phyloP scores from a whole-genome alignment of 345 rosid species.

The Acer negundo region DNA sequence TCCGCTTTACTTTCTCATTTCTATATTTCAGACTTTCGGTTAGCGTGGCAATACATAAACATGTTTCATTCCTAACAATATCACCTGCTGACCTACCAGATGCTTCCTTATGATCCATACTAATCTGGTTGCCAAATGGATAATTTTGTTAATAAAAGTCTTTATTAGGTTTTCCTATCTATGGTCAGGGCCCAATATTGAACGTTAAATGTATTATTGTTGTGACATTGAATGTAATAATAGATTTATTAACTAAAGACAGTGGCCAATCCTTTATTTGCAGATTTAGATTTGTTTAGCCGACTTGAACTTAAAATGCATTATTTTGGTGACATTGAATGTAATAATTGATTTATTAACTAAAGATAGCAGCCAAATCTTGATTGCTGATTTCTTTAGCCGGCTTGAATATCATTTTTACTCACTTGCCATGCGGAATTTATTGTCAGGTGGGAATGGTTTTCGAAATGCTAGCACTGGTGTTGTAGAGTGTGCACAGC shows the following conservation, averaged over 20 bases:
- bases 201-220: not conserved
- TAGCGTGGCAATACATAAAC: not conserved
- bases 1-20: not conserved
- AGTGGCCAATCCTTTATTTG: not conserved
- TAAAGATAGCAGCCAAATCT: not conserved
- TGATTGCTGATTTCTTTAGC: not conserved
- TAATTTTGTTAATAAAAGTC: too few relatives aligned
- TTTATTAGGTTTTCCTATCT: too few relatives aligned
- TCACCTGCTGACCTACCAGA: too few relatives aligned
- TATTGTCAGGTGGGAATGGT: constrained; percentile 38
- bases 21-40: not conserved
- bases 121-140: too few relatives aligned
- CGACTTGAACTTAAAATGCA: not conserved
- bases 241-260: not conserved
- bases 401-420: not conserved
- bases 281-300: too few relatives aligned
- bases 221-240: not conserved
- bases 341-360: not conserved
- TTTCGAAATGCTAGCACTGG: constrained; percentile 12
- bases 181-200: not conserved
- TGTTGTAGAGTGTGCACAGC: constrained; percentile 42
- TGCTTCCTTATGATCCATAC: too few relatives aligned
- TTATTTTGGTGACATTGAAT: not conserved
- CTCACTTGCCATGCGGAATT: constrained; percentile 1
- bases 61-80: not conserved